Base-by-base conservation (phyloP, 1,284 basidiomycete species). In the Polyporus tsugae region DNA sequence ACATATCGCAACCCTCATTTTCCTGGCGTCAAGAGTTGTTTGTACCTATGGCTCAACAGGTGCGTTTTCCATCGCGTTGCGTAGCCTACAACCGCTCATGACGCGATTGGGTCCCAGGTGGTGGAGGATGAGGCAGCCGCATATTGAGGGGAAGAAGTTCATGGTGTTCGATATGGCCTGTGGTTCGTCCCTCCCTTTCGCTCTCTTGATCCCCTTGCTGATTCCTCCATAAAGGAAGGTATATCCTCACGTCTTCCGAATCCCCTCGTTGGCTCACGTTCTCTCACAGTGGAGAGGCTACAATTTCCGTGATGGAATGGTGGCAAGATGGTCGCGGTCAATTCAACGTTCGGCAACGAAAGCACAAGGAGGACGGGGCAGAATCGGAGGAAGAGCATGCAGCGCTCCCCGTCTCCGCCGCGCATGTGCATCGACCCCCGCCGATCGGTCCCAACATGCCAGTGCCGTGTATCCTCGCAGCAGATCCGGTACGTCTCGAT, bases 1-100 rank as follows among this genome's bases (percentile, higher is more conserved):
- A 87, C 86, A 10, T 92, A 93, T 77, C 86, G 91, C 29, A 93
- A 93, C 74, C 91, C 91, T 0, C 91, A 92, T 78, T 92, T 88
- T 70, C 88, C 87, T 0, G 91, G 89, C 3, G 84, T 93, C 61
- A 85, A 87, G 70, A 85, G 84, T 42, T 89, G 88, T 71, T 74
- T 87, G 55, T 84, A 84, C 69, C 75, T 82, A 44, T 88, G 87
- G 85, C 77, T 89, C 11, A 86, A 86, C 75, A 84, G 80, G 86
- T 86, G 29, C 35, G 67, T 63, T 33, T 53, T 25, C 39, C 33
- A 44, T 61, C 33, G 29, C 33, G 25, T 5, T 29, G 6, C 9
- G 29, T 11, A 22, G 58, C 11, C 44, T 60, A 5, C 29, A 2
- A 6, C 33, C 29, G 53, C 75, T 76, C 75, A 78, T 58, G 66